phyloP scores from a whole-genome alignment of 306 rosid genomes.

The Cucurbita pepo region DNA sequence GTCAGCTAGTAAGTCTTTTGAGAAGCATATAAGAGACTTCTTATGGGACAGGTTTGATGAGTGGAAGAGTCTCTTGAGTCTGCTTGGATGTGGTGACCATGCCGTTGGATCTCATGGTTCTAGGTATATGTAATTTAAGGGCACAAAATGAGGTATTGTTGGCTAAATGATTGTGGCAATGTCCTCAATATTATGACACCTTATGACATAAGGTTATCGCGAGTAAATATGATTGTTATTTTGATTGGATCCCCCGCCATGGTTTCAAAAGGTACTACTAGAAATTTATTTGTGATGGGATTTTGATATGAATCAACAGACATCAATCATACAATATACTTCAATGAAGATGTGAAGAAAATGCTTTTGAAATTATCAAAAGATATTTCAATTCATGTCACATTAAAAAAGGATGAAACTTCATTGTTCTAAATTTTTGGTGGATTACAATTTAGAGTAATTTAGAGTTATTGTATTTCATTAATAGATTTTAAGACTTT shows the following conservation, averaged over 20 bases:
- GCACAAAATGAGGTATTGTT: background rate
- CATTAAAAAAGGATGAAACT: too few species aligned
- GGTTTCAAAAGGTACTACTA: background rate
- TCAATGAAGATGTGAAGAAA: too few species aligned
- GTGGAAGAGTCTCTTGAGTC: too few species aligned
- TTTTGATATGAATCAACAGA: too few species aligned
- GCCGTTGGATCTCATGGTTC: background rate
- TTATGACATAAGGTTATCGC: background rate
- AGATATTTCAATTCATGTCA: too few species aligned
- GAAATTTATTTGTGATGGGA: background rate
- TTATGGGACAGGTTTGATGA: background rate
- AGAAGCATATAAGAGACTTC: background rate
- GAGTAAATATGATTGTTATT: background rate
- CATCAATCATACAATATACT: too few species aligned
- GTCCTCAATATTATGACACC: background rate
- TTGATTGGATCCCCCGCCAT: background rate
- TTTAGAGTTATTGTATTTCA: too few species aligned
- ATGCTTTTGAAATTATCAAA: too few species aligned
- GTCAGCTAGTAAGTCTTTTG: background rate
- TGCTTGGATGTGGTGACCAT: background rate
- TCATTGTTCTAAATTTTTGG: too few species aligned
- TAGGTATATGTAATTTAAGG: background rate
- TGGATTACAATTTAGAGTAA: too few species aligned
- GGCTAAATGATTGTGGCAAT: background rate
- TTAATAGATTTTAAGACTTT: too few species aligned